These are phyloP conservation scores for Jaltomata sinuosa DNA, from an alignment of 257 asterid species.

Conservation along the genomic window DNA sequence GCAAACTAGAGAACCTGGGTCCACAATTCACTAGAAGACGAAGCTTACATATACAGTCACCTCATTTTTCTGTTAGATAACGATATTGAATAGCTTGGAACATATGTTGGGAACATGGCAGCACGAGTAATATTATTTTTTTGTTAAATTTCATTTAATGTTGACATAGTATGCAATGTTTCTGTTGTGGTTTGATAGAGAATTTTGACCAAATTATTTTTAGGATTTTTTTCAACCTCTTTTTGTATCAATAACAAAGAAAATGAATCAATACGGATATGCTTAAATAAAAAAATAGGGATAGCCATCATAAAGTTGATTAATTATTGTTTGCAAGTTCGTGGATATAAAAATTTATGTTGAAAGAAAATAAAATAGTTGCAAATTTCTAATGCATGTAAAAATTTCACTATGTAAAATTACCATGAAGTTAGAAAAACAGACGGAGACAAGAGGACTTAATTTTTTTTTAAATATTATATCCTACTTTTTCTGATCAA, in stretches of 20 bases:
- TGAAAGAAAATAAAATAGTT: too few relatives aligned
- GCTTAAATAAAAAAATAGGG: neutral
- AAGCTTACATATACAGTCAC: neutral
- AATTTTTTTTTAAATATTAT: too few relatives aligned
- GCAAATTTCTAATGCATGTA: neutral
- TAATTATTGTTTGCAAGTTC: neutral
- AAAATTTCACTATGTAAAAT: neutral
- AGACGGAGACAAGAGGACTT: neutral
- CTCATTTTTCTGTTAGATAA: neutral
- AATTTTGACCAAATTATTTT: neutral
- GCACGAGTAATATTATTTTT: too few relatives aligned
- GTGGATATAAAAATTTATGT: neutral
- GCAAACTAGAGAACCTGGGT: neutral
- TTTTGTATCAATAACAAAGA: neutral
- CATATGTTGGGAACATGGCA: neutral
- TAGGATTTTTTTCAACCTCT: neutral
- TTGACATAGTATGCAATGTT: neutral
- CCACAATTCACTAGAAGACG: neutral
- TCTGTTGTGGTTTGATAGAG: neutral
- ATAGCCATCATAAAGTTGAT: neutral
- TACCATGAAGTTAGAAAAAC: neutral
- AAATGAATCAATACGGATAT: neutral
- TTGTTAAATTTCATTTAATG: neutral
- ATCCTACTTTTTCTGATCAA: too few relatives aligned
- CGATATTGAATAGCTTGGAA: neutral